A percentile compares a stretch with the other conserved stretches of the same genome.
Conservation (phyloP, 2,329 filamentous ascomycete species). For the Arthrobotrys megalospora region DNA sequence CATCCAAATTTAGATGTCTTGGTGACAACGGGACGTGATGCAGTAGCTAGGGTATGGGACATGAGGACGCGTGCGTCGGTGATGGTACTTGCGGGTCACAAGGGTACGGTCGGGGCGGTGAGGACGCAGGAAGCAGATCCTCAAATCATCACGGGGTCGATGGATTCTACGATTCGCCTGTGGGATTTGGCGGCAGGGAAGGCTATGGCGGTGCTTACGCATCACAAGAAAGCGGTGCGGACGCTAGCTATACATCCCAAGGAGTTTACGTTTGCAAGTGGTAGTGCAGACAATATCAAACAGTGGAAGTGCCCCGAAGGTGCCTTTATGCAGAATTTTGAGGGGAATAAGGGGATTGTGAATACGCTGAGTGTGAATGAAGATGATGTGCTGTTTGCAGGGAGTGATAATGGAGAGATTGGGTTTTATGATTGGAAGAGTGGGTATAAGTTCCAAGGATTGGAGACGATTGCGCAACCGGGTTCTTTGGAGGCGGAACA, state of each 20-base stretch:
- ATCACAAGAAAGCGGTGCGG: slow-evolving; percentile 98
- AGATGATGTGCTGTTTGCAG: slow-evolving; percentile 94
- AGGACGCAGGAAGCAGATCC: slow-evolving; percentile 96
- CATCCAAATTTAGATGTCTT: slow-evolving; percentile 95
- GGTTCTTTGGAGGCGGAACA: slow-evolving; percentile 94
- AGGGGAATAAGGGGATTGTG: slow-evolving; percentile 95
- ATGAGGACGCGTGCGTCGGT: slow-evolving; percentile 97
- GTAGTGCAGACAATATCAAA: slow-evolving; percentile 93
- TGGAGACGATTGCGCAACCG: slow-evolving; percentile 93
- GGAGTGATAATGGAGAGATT: slow-evolving; percentile 95
- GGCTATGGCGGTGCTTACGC: slow-evolving; percentile 93
- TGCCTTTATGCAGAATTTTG: slow-evolving; percentile 99
- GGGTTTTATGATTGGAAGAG: slow-evolving; percentile 99
- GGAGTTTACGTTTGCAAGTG: slow-evolving; percentile 96
- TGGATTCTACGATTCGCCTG: slow-evolving; percentile 90
- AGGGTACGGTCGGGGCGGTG: slow-evolving; percentile 88
- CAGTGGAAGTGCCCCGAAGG: slow-evolving; percentile 99
- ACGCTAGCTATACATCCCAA: slow-evolving; percentile 86
- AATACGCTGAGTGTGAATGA: slow-evolving; percentile 94
- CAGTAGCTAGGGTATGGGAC: slow-evolving; percentile 96
- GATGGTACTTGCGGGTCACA: slow-evolving; percentile 92
- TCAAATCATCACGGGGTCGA: slow-evolving; percentile 91
- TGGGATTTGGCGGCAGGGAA: slow-evolving; percentile 98
- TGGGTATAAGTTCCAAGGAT: slow-evolving; percentile 88
- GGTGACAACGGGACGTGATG: slow-evolving; percentile 93